These are phyloP conservation scores for Endoconidiophora laricicola DNA, from an alignment of 2,329 filamentous ascomycete species.

Conservation along the genomic window DNA sequence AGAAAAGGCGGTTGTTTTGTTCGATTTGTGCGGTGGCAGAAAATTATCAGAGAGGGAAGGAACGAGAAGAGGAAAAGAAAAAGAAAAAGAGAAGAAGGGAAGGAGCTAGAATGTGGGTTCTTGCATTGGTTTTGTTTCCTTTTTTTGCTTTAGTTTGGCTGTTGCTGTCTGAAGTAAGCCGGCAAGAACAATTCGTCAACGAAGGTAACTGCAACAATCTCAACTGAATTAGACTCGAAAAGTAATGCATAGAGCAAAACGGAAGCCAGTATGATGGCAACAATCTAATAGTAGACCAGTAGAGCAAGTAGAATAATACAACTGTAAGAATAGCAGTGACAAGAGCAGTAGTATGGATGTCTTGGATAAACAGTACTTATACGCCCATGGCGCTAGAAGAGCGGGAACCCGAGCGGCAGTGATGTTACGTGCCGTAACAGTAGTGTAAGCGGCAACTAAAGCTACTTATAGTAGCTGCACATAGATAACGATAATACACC, in stretches of 20 bases:
- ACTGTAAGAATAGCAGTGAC: neutral
- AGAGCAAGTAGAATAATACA: neutral
- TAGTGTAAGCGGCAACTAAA: too few species aligned
- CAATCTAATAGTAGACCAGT: neutral
- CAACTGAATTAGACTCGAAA: neutral
- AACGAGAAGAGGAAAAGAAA: neutral
- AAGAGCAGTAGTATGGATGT: too few species aligned
- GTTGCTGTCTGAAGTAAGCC: neutral
- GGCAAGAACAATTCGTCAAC: neutral
- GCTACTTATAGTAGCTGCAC: too few species aligned
- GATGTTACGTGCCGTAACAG: too few species aligned
- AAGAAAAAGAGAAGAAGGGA: neutral
- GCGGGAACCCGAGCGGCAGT: too few species aligned
- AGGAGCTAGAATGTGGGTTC: slow-evolving; percentile 3
- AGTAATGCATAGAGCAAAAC: neutral
- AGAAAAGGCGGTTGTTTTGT: neutral
- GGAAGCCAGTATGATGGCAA: neutral
- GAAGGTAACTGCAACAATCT: neutral
- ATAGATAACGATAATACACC: too few species aligned
- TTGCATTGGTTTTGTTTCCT: neutral
- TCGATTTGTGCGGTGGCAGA: neutral
- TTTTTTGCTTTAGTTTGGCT: neutral
- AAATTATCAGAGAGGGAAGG: neutral
- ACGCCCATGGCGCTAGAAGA: too few species aligned
- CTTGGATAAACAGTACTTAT: too few species aligned